These are phyloP conservation scores for Thuidium tamariscinum DNA, from an alignment of 225 moss, liverwort and hornwort genomes.

Conservation along the genomic window DNA sequence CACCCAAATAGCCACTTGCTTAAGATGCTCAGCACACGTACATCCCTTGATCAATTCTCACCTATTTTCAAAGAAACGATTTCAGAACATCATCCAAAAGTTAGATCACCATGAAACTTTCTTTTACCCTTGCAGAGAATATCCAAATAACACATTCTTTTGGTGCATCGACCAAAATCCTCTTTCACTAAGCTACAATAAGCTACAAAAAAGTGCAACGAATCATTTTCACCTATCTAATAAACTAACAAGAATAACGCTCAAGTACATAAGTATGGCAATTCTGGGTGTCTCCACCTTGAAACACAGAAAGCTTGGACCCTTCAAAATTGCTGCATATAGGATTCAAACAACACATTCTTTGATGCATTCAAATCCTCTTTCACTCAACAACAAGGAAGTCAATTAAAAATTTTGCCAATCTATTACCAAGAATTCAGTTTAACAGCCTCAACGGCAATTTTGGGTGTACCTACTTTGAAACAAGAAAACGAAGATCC, in stretches of 20 bases:
- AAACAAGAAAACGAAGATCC: background rate
- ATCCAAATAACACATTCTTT: background rate
- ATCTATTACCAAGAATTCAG: background rate
- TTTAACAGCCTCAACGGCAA: no score
- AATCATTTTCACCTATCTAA: background rate
- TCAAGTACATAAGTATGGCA: background rate
- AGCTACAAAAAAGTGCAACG: background rate
- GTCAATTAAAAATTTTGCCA: background rate
- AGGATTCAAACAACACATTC: background rate
- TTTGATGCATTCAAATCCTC: background rate
- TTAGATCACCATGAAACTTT: background rate
- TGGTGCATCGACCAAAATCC: background rate
- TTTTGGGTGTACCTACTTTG: no score
- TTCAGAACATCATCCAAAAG: background rate
- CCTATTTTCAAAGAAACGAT: background rate
- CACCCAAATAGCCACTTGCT: background rate
- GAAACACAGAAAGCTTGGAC: background rate
- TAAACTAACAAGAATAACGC: background rate
- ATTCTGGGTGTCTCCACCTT: background rate
- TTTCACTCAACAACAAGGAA: background rate
- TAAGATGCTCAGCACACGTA: background rate
- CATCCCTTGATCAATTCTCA: background rate
- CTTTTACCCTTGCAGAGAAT: background rate
- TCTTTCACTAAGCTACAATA: background rate
- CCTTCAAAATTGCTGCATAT: background rate